Base-by-base conservation (phyloP, 768 basidiomycete species). In the Lanmaoa rubissima region DNA sequence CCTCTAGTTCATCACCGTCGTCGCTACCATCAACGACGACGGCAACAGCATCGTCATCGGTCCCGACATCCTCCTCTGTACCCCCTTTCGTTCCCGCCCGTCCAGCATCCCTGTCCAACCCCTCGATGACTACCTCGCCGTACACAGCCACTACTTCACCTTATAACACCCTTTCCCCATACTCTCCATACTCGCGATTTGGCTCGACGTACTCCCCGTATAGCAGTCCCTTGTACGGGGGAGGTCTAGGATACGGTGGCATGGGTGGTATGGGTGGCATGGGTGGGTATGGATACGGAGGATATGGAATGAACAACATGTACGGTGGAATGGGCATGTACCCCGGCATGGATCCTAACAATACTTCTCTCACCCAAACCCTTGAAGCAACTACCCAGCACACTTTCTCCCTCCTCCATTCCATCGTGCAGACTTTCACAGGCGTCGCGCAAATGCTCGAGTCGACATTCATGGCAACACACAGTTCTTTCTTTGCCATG, bases 361-460 rank as follows among this genome's bases (percentile, higher is more conserved):
- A 81, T 40, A 82, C 86, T 0, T 83, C 85, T 6, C 85, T 98
- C 55, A 87, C 93, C 0, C 92, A 94, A 66, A 86, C 90, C 0
- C 87, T 98, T 58, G 94, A 97, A 75, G 71, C 84, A 7, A 90
- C 92, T 11, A 99, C 96, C 2, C 88, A 91, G 52, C 88, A 91
- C 54, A 98, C 96, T 3, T 99, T 99, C 67, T 81, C 89, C 31
- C 86, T 99, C 54, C 79, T 99, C 31, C 94, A 98, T 64, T 92
- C 90, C 12, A 88, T 99, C 69, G 96, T 99, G 44, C 91, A 93
- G 65, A 97, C 95, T 5, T 96, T 98, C 74, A 81, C 86, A 0
- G 95, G 95, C 24, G 87, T 99, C 59, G 88, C 96, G 0, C 96
- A 98, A 71, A 95, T 99, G 86, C 87, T 99, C 68, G 96, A 98